Evolutionary conservation across 2,329 filamentous ascomycete species (phyloP), one percentile per base, ranked within the genome.

Genomic region (Aspergillus aculeatus): DNA sequence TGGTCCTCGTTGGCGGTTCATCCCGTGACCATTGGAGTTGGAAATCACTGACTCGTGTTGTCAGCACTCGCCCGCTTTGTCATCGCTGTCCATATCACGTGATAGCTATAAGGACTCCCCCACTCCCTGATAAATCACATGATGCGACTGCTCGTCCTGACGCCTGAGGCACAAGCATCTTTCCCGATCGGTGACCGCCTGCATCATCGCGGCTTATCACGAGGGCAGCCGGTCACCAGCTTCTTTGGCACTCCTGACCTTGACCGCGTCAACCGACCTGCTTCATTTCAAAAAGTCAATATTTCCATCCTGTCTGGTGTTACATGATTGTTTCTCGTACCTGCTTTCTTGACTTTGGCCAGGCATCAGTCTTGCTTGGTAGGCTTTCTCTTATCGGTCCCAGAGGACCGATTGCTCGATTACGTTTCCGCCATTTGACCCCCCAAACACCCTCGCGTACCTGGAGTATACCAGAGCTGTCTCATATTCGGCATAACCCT

Each of bases 131-230:
- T 52, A 44, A 3, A 19, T 61, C 61, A 66, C 60, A 59, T 66
- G 62, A 61, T 4, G 10, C 1, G 2, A 2, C 6, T 12, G 3
- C 10, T 2, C 6, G 3, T 2, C 4, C 21, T 19, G 32, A 1
- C 47, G 59, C 61, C 63, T 68, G 51, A 66, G 64, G 64, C 63
- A 58, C 4, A 5, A n/a, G 5, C 2, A 4, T 26, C 44, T 32
- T 31, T 1, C 9, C 11, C 4, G 32, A 4, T 53, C 41, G 50
- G 35, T 65, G 59, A 63, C 60, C 62, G 59, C 58, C 60, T 65
- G 59, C 62, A 64, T 62, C 62, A 62, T 62, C 29, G 57, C 19
- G 44, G 58, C 56, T 62, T 62, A 62, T 64, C 62, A 64, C 62
- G 56, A 58, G 59, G 57, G 50, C 50, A 21, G 47, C 23, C 41